Evolutionary conservation across 345 rosid species (phyloP).

Genomic region (Citrus cavaleriei): DNA sequence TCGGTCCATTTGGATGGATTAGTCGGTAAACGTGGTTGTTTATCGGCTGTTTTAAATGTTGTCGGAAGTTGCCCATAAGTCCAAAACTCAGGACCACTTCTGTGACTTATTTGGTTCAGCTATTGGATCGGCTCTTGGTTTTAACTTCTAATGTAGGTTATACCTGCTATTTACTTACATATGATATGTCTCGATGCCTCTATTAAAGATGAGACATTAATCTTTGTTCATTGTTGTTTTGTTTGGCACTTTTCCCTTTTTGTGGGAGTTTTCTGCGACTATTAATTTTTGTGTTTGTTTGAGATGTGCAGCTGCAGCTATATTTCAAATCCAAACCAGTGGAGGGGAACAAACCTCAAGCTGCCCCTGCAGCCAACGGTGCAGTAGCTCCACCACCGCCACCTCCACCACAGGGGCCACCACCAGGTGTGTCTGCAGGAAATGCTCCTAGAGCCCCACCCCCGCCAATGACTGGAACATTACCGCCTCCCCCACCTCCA

Average conservation of each 20-base stretch:
- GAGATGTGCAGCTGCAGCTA: constrained; percentile 68
- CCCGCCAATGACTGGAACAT: constrained; percentile 44
- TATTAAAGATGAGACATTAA: neutral
- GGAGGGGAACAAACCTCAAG: constrained; percentile 73
- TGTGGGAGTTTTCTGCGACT: neutral
- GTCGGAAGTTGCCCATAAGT: neutral
- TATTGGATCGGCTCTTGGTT: neutral
- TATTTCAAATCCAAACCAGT: constrained; percentile 80
- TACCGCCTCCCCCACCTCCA: constrained; percentile 81
- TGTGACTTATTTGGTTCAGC: neutral
- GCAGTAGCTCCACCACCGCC: constrained; percentile 59
- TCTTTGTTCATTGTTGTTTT: neutral
- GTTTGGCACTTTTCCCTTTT: neutral
- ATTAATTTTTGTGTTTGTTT: neutral
- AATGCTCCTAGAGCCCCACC: constrained; percentile 48
- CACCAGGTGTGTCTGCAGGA: constrained; percentile 39
- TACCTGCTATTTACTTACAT: neutral
- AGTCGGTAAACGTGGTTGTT: neutral
- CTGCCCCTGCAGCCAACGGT: constrained; percentile 60
- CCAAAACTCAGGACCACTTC: neutral
- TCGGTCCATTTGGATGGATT: neutral
- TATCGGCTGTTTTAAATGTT: neutral
- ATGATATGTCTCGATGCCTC: neutral
- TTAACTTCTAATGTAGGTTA: neutral
- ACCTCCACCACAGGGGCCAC: constrained; percentile 61